These are phyloP conservation scores for Suhomyces coccinellae DNA, from an alignment of 1,139 yeast species.

Conservation along the genomic window DNA sequence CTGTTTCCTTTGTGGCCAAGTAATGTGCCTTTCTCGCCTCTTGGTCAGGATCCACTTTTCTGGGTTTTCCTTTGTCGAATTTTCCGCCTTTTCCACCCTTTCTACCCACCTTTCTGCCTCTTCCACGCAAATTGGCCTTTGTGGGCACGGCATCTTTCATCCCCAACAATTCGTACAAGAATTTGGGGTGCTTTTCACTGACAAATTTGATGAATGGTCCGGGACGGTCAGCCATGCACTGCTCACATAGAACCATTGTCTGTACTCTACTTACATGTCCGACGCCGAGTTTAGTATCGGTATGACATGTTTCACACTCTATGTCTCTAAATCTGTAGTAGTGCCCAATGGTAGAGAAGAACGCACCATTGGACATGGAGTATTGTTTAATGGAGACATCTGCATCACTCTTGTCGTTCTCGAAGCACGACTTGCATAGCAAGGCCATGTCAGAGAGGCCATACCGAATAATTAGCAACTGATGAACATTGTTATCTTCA, in stretches of 20 bases:
- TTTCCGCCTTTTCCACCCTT: slow-evolving; percentile 26
- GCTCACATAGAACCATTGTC: slow-evolving; percentile 39
- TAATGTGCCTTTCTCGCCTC: slow-evolving; percentile 45
- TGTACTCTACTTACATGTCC: slow-evolving; percentile 22
- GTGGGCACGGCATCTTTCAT: slow-evolving; percentile 42
- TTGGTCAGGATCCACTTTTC: slow-evolving; percentile 32
- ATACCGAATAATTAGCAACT: slow-evolving; percentile 50
- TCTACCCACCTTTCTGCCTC: slow-evolving; percentile 27
- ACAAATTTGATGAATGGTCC: slow-evolving; percentile 27
- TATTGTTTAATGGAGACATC: slow-evolving; percentile 52
- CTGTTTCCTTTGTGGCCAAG: slow-evolving; percentile 32
- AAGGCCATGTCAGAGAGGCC: slow-evolving; percentile 58
- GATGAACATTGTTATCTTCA: slow-evolving; percentile 54
- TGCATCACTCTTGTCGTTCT: slow-evolving; percentile 44
- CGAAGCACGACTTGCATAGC: slow-evolving; percentile 49
- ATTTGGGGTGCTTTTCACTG: slow-evolving; percentile 50
- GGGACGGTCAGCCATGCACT: slow-evolving; percentile 37
- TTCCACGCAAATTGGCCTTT: slow-evolving; percentile 18
- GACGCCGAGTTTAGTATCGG: slow-evolving; percentile 42
- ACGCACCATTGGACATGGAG: slow-evolving; percentile 54
- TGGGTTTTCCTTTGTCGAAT: slow-evolving; percentile 17
- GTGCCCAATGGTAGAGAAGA: slow-evolving; percentile 48
- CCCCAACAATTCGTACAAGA: slow-evolving; percentile 50
- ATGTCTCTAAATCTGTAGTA: slow-evolving; percentile 53
- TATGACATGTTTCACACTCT: slow-evolving; percentile 46